A percentile compares a stretch with the other conserved stretches of the same genome.
Conservation (phyloP, 2,329 filamentous ascomycete species). For the Hymenoscyphus linearis region DNA sequence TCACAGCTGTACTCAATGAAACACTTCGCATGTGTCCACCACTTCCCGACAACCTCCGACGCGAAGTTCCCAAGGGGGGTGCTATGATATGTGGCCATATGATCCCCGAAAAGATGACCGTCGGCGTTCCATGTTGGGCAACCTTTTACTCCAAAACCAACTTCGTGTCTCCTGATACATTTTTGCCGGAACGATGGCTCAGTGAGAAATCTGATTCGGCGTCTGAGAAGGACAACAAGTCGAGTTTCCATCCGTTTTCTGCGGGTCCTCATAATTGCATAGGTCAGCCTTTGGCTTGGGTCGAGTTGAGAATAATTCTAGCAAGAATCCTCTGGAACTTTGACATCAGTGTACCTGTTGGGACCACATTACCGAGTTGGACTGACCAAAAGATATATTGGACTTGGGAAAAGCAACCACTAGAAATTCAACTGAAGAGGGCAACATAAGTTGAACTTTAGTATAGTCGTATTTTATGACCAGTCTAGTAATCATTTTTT, state of each 20-base stretch:
- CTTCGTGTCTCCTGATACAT: not conserved
- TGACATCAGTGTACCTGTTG: not conserved
- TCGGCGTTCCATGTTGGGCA: constrained; percentile 3
- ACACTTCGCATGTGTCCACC: constrained; percentile 37
- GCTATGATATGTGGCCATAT: constrained; percentile 13
- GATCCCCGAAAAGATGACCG: constrained; percentile 2
- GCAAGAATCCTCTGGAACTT: constrained; percentile 3
- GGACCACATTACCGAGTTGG: not conserved
- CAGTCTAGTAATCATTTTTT: not conserved
- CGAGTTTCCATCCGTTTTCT: constrained; percentile 27
- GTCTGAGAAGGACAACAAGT: constrained; percentile 30
- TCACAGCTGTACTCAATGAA: constrained; percentile 40
- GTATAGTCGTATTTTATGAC: not conserved
- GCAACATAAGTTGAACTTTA: not conserved
- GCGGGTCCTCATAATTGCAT: constrained; percentile 31
- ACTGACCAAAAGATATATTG: constrained; percentile 4
- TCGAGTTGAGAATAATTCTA: constrained; percentile 5
- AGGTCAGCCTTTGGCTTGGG: constrained; percentile 14
- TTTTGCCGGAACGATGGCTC: constrained; percentile 21
- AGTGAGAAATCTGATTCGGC: constrained; percentile 2
- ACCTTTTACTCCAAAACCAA: not conserved
- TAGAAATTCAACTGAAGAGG: not conserved
- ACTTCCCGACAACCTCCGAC: constrained; percentile 12
- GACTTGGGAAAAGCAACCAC: constrained; percentile 3
- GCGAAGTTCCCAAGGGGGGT: constrained; percentile 18